Evolutionary conservation across 2,329 filamentous ascomycete species (phyloP).

Genomic region (Trichoderma asperellum): DNA sequence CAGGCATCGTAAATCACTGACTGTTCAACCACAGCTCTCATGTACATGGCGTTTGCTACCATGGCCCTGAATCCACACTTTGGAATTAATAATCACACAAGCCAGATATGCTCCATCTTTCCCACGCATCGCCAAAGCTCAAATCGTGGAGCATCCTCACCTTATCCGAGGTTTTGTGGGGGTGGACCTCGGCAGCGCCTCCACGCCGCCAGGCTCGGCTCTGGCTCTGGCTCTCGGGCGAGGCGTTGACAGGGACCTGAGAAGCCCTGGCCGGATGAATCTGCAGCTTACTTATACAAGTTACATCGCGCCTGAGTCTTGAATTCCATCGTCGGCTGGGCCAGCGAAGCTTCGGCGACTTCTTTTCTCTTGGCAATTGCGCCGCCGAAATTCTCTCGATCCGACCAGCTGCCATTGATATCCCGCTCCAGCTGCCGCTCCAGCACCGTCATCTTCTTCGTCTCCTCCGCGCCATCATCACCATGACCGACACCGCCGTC

Average conservation of each 20-base stretch:
- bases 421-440: neutral
- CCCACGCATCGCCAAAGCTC: neutral
- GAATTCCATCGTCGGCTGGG: neutral
- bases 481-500: slow-evolving; percentile 14
- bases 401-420: neutral
- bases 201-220: neutral
- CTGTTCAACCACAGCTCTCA: neutral
- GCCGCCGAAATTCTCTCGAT: neutral
- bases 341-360: neutral
- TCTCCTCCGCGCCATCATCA: neutral
- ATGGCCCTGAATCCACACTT: neutral
- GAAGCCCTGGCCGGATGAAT: no score
- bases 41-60: neutral
- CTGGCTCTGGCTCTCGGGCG: neutral
- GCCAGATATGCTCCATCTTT: neutral
- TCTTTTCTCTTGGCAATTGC: neutral
- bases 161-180: slow-evolving; percentile 27
- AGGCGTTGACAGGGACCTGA: neutral
- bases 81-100: neutral
- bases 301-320: neutral
- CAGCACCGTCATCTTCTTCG: neutral
- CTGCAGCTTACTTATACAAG: neutral
- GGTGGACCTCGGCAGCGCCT: slow-evolving; percentile 24
- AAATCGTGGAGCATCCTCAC: slow-evolving; percentile 5
- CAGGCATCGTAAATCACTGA: neutral